Evolutionary conservation across 176 grass and related monocot species (phyloP).

Genomic region (Poa annua): DNA sequence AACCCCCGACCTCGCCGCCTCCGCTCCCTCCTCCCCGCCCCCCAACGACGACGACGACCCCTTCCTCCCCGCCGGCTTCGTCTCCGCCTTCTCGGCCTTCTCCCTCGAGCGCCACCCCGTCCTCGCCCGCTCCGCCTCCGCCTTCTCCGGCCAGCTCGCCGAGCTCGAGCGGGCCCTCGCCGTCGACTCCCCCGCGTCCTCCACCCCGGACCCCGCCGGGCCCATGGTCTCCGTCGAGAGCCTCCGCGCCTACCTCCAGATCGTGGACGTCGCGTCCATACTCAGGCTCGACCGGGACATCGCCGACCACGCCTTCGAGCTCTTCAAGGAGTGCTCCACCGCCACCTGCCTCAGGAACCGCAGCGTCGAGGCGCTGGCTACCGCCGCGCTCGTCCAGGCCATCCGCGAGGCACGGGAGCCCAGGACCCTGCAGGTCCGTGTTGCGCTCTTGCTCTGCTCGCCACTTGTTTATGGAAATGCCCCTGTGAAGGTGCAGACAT

Average conservation of each 20-base stretch:
- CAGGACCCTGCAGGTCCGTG: constrained; percentile 81
- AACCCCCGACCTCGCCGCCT: constrained; percentile 76
- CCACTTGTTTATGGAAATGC: constrained; percentile 34
- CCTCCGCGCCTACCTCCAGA: constrained; percentile 97
- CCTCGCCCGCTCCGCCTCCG: constrained; percentile 74
- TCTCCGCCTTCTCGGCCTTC: constrained; percentile 94
- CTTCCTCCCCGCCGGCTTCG: constrained; percentile 86
- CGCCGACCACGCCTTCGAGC: constrained; percentile 89
- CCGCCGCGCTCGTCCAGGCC: constrained; percentile 92
- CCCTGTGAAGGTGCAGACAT: not conserved
- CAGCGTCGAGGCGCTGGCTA: constrained; percentile 88
- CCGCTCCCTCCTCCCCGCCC: constrained; percentile 28
- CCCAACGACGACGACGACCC: constrained; percentile 58
- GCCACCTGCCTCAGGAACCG: constrained; percentile 91
- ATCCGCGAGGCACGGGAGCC: constrained; percentile 96
- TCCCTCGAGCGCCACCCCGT: constrained; percentile 87
- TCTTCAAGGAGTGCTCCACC: constrained; percentile 91
- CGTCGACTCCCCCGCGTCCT: constrained; percentile 48
- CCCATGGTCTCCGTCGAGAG: constrained; percentile 90
- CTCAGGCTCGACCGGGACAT: constrained; percentile 82
- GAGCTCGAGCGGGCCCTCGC: constrained; percentile 91
- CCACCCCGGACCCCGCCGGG: constrained; percentile 60
- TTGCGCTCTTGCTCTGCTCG: not conserved
- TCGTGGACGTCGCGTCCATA: constrained; percentile 86
- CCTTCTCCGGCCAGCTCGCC: constrained; percentile 92